Evolutionary conservation across 2,329 filamentous ascomycete genomes (phyloP), one percentile per base, ranked within the genome.

Genomic region (Aspergillus arachidicola): DNA sequence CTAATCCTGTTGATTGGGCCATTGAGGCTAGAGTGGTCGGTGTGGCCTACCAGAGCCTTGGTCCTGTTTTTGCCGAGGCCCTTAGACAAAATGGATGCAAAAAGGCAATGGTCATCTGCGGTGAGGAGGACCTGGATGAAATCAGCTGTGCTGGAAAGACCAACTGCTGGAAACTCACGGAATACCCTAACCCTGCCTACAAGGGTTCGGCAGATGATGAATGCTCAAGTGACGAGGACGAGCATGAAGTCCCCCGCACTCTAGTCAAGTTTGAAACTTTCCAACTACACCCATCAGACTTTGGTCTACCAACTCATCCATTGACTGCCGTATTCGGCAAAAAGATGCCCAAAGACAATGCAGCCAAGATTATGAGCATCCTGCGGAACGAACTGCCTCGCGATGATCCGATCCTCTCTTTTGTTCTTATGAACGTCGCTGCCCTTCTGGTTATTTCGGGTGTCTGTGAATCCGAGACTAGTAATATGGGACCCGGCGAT

Each of bases 11-110:
- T 21, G 92, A 97, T 72, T 87, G 89, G 70, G 82, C 87, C 41
- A 87, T 99, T 63, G 95, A 99, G 81, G 93, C 94, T 14, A 89
- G 95, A 34, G 87, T 99, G 63, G 87, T 99, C n/a, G 95, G 95
- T 65, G 94, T 99, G 32, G 94, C 94, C 19, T 88, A 95, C 66
- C 87, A 90, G 73, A 91, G 93, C 70, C 88, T 99, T 23, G 95
- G 94, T 1, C 90, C 90, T 2, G 90, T 96, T 10, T 99, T 97
- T 75, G 92, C 92, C 2, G 91, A 97, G 69, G 93, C 94, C 0
- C 81, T 99, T 58, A 86, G 85, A 41, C 84, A 95, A 69, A 86
- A 87, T 19, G 94, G 94, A 30, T 88, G 88, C 48, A 88, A 83
- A 66, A 98, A 97, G 78, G 94, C 92, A 3, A 82, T 99, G 78